Evolutionary conservation across 805 yeast genomes (phyloP).

Genomic region (Phaffomyces antillensis): DNA sequence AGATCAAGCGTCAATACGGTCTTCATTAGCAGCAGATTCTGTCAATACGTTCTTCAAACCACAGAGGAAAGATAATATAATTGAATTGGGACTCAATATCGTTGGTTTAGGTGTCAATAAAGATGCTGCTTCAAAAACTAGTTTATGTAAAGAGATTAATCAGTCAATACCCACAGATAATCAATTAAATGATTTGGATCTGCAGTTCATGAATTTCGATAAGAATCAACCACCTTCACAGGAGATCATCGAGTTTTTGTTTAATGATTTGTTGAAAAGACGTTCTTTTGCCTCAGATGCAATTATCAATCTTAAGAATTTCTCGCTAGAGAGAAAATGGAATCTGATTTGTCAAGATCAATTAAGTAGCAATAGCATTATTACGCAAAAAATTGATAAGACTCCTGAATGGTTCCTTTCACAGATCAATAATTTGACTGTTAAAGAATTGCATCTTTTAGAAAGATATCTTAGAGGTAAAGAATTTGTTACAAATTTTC

Average conservation of each 20-base stretch:
- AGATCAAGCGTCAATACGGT: constrained; percentile 1
- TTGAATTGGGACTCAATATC: constrained; percentile 17
- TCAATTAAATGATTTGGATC: constrained; percentile 10
- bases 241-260: constrained; percentile 18
- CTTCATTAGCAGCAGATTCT: not conserved
- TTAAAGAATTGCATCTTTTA: constrained; percentile 18
- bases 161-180: not conserved
- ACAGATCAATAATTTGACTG: constrained; percentile 9
- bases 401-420: constrained; percentile 17
- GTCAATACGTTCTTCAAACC: not conserved
- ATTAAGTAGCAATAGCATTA: not conserved
- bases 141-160: constrained; percentile 4
- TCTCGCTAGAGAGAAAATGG: constrained; percentile 21
- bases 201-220: constrained; percentile 22
- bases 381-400: not conserved
- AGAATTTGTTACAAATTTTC: constrained; percentile 32
- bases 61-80: constrained; percentile 7
- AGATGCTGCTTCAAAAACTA: not conserved
- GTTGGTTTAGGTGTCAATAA: constrained; percentile 18
- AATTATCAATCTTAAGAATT: constrained; percentile 9
- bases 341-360: constrained; percentile 22
- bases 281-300: constrained; percentile 21
- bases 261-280: constrained; percentile 12
- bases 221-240: constrained; percentile 22
- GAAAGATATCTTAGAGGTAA: constrained; percentile 19